These are phyloP conservation scores for Manihot esculenta DNA, from an alignment of 441 rosid species.

Conservation along the genomic window DNA sequence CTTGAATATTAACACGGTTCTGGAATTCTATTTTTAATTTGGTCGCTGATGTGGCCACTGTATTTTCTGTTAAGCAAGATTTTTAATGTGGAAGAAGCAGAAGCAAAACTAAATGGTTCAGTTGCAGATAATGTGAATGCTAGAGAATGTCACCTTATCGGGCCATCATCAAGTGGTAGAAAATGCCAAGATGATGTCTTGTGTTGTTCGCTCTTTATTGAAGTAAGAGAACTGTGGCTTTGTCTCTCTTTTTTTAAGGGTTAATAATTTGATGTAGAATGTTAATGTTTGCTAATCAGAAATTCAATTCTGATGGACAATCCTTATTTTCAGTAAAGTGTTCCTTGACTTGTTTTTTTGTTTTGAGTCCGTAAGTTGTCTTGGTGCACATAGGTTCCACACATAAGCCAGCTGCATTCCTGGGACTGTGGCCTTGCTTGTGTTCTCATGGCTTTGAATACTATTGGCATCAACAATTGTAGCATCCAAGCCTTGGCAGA, in stretches of 20 bases:
- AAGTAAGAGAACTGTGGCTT: slow-evolving; percentile 42
- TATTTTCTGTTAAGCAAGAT: slow-evolving; percentile 68
- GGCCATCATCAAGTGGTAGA: slow-evolving; percentile 30
- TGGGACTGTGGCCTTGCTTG: slow-evolving; percentile 99
- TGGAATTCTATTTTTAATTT: slow-evolving; percentile 12
- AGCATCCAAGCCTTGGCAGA: slow-evolving; percentile 59
- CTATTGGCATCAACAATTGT: slow-evolving; percentile 59
- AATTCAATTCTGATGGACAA: background rate
- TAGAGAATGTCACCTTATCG: slow-evolving; percentile 27
- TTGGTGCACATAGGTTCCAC: slow-evolving; percentile 59
- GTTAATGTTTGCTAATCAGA: background rate
- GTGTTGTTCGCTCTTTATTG: slow-evolving; percentile 44
- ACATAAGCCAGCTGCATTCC: slow-evolving; percentile 69
- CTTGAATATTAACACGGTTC: slow-evolving; percentile 16
- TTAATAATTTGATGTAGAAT: background rate
- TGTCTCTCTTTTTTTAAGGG: background rate
- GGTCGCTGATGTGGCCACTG: slow-evolving; percentile 72
- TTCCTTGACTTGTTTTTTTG: background rate
- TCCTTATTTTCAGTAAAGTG: background rate
- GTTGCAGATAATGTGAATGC: slow-evolving; percentile 30
- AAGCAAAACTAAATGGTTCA: slow-evolving; percentile 22
- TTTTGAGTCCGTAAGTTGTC: slow-evolving; percentile 1
- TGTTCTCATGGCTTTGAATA: slow-evolving; percentile 75
- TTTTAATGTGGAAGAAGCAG: slow-evolving; percentile 58
- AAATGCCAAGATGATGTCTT: slow-evolving; percentile 29